Evolutionary conservation across 345 rosid species (phyloP), one percentile per base, ranked within the genome.

Genomic region (Citrus hindsii): DNA sequence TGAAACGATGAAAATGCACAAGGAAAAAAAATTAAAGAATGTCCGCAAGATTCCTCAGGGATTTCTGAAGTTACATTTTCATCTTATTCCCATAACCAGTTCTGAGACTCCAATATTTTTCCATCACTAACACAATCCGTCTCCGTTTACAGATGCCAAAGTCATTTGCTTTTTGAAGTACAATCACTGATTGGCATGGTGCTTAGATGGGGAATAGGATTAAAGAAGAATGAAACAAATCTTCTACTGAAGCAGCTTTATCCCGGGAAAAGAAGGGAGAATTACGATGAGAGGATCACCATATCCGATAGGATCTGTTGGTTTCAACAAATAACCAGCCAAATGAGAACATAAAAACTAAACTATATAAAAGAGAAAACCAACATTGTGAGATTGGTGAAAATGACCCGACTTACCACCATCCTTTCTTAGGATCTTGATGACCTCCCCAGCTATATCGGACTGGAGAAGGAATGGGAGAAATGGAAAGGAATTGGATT

Each of bases 211-310:
- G 48, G 18, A 6, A 56, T 32, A 61, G 6, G 14, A 64, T 64
- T 32, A 27, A 48, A 32, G 53, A 59, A 35, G n/a, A 42, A 33
- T 56, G 65, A 58, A 74, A 30, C 37, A 48, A 38, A 63, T 51
- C 69, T 71, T 79, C 85, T 88, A 93, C 81, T 86, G 90, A 73
- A 93, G 97, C 89, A 89, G 89, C 94, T 95, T 95, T 80, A 95
- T 92, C 77, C 94, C 97, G 16, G 97, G 96, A 81, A 93, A 91
- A 4, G 97, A 93, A 7, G 98, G 98, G 67, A 93, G 94, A 83
- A 95, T 85, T 19, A 92, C 88, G 19, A 95, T 82, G 67, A 93
- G 97, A 62, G 94, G 89, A 83, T 95, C 99, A 13, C 91, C 90
- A 62, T 91, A 92, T 81, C 98, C 99, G 22, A 95, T 91, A 7